Percentiles rank a stretch among this genome's conserved stretches.
These are phyloP conservation scores for Quercus lobata DNA, from an alignment of 331 rosid genomes.

Conservation along the genomic window DNA sequence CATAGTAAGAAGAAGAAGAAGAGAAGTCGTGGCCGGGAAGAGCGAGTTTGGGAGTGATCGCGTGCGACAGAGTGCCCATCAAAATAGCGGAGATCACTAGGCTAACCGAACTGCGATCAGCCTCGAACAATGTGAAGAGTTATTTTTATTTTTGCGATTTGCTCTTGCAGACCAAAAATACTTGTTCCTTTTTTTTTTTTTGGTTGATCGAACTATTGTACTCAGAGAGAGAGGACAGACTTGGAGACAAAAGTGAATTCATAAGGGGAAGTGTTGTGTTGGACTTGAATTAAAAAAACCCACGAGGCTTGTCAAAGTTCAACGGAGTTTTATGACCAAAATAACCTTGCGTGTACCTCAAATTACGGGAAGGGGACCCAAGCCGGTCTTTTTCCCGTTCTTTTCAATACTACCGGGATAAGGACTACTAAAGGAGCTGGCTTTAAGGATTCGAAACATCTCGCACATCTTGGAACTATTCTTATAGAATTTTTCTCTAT, in stretches of 20 bases:
- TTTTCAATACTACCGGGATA: too few species aligned
- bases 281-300: neutral
- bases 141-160: neutral
- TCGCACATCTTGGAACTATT: too few species aligned
- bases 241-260: neutral
- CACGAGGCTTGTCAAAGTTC: neutral
- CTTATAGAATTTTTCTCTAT: rapidly evolving
- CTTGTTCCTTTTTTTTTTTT: too few species aligned
- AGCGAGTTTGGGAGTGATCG: constrained; percentile 36
- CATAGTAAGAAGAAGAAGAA: constrained; percentile 7
- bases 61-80: constrained; percentile 71
- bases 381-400: neutral
- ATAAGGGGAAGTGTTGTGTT: neutral
- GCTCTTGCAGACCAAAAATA: too few species aligned
- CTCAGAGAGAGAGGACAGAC: neutral
- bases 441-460: too few species aligned
- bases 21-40: constrained; percentile 21
- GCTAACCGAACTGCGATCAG: neutral
- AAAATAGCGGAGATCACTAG: constrained; percentile 12
- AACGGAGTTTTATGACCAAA: neutral
- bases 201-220: constrained; percentile 19
- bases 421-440: too few species aligned
- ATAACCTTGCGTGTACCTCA: neutral
- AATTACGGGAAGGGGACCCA: neutral
- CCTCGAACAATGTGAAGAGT: neutral